Base-by-base conservation (phyloP, 805 yeast genomes). In the Ogataea trehaloabstinens region DNA sequence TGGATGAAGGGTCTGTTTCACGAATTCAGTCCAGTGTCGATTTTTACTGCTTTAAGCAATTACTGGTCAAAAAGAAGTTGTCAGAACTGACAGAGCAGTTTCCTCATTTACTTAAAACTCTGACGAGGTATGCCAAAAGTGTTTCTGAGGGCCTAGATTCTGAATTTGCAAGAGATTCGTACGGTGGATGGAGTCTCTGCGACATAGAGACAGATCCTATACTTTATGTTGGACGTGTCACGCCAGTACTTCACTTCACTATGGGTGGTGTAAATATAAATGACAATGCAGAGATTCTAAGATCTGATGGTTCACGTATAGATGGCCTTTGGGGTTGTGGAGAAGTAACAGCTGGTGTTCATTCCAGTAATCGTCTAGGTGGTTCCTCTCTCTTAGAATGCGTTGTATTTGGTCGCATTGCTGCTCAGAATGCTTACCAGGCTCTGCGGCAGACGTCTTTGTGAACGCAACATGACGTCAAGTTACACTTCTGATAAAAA, bases 281-380 rank as follows among this genome's bases (percentile, higher is more conserved):
- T 49, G 68, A 68, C 31, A 59, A 67, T 31, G 63, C 77, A 1
- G 56, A 71, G 55, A 52, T 63, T 44, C 37, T 71, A 38, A 46
- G 64, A n/a, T 51, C 42, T 20, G 47, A 55, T 1, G 58, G 59
- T 6, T 33, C 46, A 20, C 49, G 53, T n/a, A 64, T 76, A 6
- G 46, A 56, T 2, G 82, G 82, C 8, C 51, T 80, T 7, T 80
- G 69, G 58, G 85, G 85, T 1, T 75, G 75, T 21, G 88, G 88
- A 12, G 88, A 81, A 55, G 77, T 78, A 19, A 74, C 82, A 34
- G 83, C 84, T 13, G 87, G 88, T 31, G 78, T 81, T 7, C 87
- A 81, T 53, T 86, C 87, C 7, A 73, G 69, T 17, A 80, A 80
- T 55, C 68, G 87, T 53, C 58, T 81, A 21, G 84, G 79, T 18